Conservation (phyloP, 441 rosid species). For the Populus hybrid region DNA sequence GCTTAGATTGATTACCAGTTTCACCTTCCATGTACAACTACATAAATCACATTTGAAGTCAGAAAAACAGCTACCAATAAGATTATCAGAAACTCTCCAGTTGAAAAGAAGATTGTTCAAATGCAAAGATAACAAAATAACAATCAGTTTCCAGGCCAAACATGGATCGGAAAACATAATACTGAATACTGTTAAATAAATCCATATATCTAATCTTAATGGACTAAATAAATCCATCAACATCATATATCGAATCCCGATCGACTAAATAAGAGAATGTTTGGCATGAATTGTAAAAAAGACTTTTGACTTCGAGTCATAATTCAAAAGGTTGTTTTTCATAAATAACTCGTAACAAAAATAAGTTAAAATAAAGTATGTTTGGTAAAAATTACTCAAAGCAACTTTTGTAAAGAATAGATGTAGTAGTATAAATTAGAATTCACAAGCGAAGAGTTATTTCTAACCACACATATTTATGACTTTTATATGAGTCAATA, state of each 20-base stretch:
- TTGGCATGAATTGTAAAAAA: no score
- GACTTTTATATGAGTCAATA: no score
- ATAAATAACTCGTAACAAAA: not conserved
- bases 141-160: not conserved
- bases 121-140: not conserved
- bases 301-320: not conserved
- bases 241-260: not conserved
- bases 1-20: constrained; percentile 47
- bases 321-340: not conserved
- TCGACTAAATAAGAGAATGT: not conserved
- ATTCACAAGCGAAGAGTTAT: no score
- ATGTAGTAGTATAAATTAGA: no score
- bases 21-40: constrained; percentile 54
- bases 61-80: not conserved
- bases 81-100: not conserved
- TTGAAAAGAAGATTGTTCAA: not conserved
- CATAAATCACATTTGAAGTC: not conserved
- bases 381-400: not conserved
- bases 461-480: no score
- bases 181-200: not conserved
- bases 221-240: not conserved
- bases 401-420: no score
- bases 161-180: not conserved
- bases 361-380: not conserved
- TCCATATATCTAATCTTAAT: not conserved